Evolutionary conservation across 148 eudicot species (phyloP).

Genomic region (Talinum fruticosum): DNA sequence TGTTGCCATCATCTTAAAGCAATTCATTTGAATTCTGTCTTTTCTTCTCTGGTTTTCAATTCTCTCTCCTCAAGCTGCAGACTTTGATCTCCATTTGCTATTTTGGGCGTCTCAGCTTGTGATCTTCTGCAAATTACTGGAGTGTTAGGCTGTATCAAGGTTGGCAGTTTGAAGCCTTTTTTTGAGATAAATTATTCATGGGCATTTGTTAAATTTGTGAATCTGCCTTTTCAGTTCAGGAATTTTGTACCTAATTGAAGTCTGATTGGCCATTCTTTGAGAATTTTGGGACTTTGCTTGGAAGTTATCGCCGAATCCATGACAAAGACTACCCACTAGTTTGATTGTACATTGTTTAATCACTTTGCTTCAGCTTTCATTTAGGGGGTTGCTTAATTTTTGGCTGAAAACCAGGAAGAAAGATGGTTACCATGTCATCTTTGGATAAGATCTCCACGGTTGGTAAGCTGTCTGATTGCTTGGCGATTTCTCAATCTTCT

Average conservation of each 20-base stretch:
- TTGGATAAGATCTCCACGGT: constrained; percentile 39
- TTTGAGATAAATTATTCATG: constrained; percentile 14
- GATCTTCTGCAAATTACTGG: not conserved
- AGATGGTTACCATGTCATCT: constrained; percentile 43
- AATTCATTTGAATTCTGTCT: not conserved
- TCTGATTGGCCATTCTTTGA: constrained; percentile 19
- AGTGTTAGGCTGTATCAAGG: not conserved
- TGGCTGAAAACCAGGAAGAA: constrained; percentile 14
- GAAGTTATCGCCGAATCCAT: constrained; percentile 14
- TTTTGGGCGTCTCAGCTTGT: constrained; percentile 16
- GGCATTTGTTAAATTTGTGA: constrained; percentile 6
- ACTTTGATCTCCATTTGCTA: not conserved
- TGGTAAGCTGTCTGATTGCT: constrained; percentile 39
- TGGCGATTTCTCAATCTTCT: constrained; percentile 29
- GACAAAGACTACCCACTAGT: not conserved
- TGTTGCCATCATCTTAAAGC: not conserved
- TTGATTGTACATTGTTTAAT: not conserved
- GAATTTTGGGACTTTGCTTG: constrained; percentile 12
- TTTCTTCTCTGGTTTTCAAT: not conserved
- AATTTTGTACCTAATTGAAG: constrained; percentile 24
- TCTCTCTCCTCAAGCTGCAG: not conserved
- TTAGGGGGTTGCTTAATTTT: constrained; percentile 24
- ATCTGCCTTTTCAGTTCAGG: not conserved
- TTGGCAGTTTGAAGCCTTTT: not conserved
- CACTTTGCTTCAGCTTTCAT: constrained; percentile 18